Percentiles rank a stretch among this genome's conserved stretches.
These are phyloP conservation scores for Aspergillus oerlinghausenensis DNA, from an alignment of 2,329 filamentous ascomycete species.

Conservation along the genomic window DNA sequence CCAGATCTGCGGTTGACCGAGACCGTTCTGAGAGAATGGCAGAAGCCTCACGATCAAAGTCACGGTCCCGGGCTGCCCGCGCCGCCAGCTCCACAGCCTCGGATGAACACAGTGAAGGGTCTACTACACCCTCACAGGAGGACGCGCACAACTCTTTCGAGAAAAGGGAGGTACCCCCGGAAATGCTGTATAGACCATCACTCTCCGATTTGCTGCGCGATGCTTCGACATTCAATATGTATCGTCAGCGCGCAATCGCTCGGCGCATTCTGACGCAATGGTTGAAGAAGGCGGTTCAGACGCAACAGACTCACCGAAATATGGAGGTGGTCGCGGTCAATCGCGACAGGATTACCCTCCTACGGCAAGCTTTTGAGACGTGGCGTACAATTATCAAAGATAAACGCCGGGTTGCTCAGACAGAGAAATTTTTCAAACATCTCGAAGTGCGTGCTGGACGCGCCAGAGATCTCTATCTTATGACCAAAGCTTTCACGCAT, in stretches of 20 bases:
- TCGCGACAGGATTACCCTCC: slow-evolving; percentile 48
- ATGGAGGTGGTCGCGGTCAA: slow-evolving; percentile 44
- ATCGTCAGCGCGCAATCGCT: slow-evolving; percentile 35
- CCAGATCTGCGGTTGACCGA: slow-evolving; percentile 25
- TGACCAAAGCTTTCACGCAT: slow-evolving; percentile 61
- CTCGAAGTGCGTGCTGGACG: slow-evolving; percentile 58
- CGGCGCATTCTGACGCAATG: slow-evolving; percentile 44
- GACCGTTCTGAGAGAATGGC: slow-evolving; percentile 27
- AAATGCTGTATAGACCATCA: slow-evolving; percentile 46
- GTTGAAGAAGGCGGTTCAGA: slow-evolving; percentile 42
- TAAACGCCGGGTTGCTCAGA: slow-evolving; percentile 43
- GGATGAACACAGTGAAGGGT: slow-evolving; percentile 17
- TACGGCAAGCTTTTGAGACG: slow-evolving; percentile 50
- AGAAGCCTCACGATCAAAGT: slow-evolving; percentile 16
- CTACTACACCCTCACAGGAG: slow-evolving; percentile 16
- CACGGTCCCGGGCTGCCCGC: slow-evolving; percentile 8
- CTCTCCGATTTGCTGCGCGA: slow-evolving; percentile 49
- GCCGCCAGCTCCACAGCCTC: slow-evolving; percentile 21
- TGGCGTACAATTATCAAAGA: slow-evolving; percentile 42
- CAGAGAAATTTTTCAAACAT: slow-evolving; percentile 50
- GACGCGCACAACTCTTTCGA: slow-evolving; percentile 22
- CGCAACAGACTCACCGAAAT: slow-evolving; percentile 31
- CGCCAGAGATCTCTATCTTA: slow-evolving; percentile 61
- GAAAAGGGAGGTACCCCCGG: slow-evolving; percentile 26
- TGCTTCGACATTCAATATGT: slow-evolving; percentile 46